phyloP scores from a whole-genome alignment of 2,329 filamentous ascomycete genomes.

The Curvularia verruculosa region DNA sequence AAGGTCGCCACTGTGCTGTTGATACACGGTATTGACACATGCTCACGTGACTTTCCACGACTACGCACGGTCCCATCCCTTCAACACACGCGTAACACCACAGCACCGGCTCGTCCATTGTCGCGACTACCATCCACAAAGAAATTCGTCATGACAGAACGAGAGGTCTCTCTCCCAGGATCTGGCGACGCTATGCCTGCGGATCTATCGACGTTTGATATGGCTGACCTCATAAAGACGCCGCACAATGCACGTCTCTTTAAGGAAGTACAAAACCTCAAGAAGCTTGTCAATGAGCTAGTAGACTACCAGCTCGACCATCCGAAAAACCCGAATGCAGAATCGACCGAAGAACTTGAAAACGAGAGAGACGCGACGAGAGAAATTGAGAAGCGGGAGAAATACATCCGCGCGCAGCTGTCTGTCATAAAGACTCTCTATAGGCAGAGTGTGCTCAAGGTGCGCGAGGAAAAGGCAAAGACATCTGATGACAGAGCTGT shows the following conservation, averaged over 20 bases:
- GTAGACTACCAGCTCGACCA: constrained; percentile 41
- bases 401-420: constrained; percentile 74
- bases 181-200: constrained; percentile 17
- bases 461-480: constrained; percentile 82
- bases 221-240: constrained; percentile 36
- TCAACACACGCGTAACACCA: neutral
- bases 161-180: neutral
- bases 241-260: constrained; percentile 40
- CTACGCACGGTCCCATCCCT: neutral
- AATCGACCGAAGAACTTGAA: constrained; percentile 31
- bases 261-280: constrained; percentile 42
- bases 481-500: constrained; percentile 89
- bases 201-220: constrained; percentile 30
- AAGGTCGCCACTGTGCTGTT: neutral
- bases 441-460: constrained; percentile 77
- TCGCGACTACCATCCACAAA: neutral
- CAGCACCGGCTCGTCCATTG: neutral
- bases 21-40: neutral
- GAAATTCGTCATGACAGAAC: constrained; percentile 15
- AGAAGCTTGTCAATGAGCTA: constrained; percentile 39
- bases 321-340: constrained; percentile 26
- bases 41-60: neutral
- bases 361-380: constrained; percentile 30
- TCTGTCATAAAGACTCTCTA: constrained; percentile 71
- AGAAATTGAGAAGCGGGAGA: constrained; percentile 60